phyloP scores from a whole-genome alignment of 441 rosid genomes.

The Manihot esculenta region DNA sequence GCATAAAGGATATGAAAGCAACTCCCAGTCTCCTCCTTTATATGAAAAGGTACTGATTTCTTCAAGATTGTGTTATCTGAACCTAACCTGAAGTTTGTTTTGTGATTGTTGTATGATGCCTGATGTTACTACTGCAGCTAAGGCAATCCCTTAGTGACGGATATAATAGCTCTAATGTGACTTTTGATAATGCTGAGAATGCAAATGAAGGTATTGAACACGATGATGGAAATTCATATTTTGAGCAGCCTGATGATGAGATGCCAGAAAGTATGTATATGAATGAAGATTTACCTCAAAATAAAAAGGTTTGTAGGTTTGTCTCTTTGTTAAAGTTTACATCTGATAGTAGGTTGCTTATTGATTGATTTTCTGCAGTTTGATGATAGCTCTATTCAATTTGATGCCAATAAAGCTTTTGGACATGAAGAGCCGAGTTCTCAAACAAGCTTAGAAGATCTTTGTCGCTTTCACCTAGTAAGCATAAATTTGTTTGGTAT shows the following conservation, averaged over 20 bases:
- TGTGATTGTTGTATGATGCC: slow-evolving; percentile 15
- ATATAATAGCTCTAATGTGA: slow-evolving; percentile 32
- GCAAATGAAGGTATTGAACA: slow-evolving; percentile 34
- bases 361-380: slow-evolving; percentile 36
- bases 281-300: slow-evolving; percentile 48
- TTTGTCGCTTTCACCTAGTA: slow-evolving; percentile 91
- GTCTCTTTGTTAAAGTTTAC: slow-evolving; percentile 9
- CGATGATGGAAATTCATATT: slow-evolving; percentile 46
- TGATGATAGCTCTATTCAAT: slow-evolving; percentile 37
- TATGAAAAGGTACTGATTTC: slow-evolving; percentile 54
- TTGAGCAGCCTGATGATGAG: slow-evolving; percentile 40
- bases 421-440: slow-evolving; percentile 42
- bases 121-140: slow-evolving; percentile 44
- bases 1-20: slow-evolving; percentile 25
- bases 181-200: slow-evolving; percentile 29
- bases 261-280: slow-evolving; percentile 42
- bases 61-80: slow-evolving; percentile 11
- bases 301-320: slow-evolving; percentile 35
- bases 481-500: slow-evolving; percentile 26
- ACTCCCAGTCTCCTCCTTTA: slow-evolving; percentile 37
- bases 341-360: slow-evolving; percentile 19
- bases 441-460: slow-evolving; percentile 84
- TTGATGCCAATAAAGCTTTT: slow-evolving; percentile 40
- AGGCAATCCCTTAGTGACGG: slow-evolving; percentile 56
- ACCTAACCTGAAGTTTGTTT: slow-evolving; percentile 13